These are phyloP conservation scores for Talaromyces piceae DNA, from an alignment of 2,329 filamentous ascomycete genomes.

Conservation along the genomic window DNA sequence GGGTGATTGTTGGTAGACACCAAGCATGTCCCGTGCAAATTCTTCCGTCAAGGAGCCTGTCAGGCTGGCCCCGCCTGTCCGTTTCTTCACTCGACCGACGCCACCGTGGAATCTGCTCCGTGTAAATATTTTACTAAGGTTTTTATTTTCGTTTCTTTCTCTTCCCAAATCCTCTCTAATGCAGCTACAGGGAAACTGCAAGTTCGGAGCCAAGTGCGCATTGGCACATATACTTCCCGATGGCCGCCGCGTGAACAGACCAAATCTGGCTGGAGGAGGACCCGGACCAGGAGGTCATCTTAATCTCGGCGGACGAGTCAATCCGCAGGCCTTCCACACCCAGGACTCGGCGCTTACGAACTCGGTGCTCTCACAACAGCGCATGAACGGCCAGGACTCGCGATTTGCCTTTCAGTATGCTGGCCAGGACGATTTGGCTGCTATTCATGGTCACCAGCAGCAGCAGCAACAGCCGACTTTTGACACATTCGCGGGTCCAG, in stretches of 20 bases:
- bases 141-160: conserved; percentile 21
- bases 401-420: conserved; percentile 35
- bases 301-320: conserved; percentile 60
- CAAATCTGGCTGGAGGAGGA: conserved; percentile 40
- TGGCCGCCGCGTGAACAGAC: conserved; percentile 80
- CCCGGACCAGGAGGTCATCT: conserved; percentile 45
- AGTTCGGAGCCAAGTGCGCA: conserved; percentile 96
- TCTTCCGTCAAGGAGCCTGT: conserved; percentile 93
- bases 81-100: conserved; percentile 87
- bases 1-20: conserved; percentile 56
- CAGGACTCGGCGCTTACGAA: conserved; percentile 68
- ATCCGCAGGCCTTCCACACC: conserved; percentile 54
- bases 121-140: conserved; percentile 99
- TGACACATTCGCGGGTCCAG: conserved; percentile 25
- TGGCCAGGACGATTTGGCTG: conserved; percentile 35
- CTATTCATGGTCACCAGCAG: conserved; percentile 27
- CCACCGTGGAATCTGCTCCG: conserved; percentile 71
- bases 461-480: conserved; percentile 31
- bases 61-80: conserved; percentile 94
- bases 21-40: conserved; percentile 97
- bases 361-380: conserved; percentile 59
- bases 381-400: conserved; percentile 44
- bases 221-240: conserved; percentile 93
- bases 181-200: conserved; percentile 79
- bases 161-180: background rate